These are phyloP conservation scores for Xylariaceae sp. DNA, from an alignment of 2,329 filamentous ascomycete genomes.

Conservation along the genomic window DNA sequence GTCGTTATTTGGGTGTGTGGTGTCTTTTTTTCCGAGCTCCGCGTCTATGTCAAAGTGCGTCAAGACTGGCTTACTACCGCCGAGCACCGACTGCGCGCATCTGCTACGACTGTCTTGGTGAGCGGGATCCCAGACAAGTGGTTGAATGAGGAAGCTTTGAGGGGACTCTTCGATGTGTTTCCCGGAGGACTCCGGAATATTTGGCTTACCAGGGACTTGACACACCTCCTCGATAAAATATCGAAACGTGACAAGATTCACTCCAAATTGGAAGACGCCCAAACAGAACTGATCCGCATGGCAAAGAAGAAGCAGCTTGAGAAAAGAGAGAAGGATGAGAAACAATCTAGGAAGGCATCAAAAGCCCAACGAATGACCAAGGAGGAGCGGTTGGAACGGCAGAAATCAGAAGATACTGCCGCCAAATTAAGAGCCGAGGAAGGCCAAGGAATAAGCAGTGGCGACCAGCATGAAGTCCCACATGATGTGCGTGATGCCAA, in stretches of 20 bases:
- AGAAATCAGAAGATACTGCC: constrained; percentile 44
- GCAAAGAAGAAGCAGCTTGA: constrained; percentile 80
- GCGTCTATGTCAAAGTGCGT: constrained; percentile 85
- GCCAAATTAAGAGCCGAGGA: constrained; percentile 48
- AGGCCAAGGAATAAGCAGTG: constrained; percentile 45
- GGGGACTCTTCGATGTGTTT: constrained; percentile 88
- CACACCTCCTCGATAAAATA: constrained; percentile 79
- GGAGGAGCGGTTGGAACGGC: constrained; percentile 42
- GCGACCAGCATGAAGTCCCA: constrained; percentile 49
- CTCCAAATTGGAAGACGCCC: constrained; percentile 67
- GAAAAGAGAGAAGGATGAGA: constrained; percentile 58
- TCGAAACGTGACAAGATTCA: constrained; percentile 69
- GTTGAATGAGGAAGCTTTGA: constrained; percentile 77
- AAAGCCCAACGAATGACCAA: constrained; percentile 48
- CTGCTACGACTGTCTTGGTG: constrained; percentile 91
- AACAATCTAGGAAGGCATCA: constrained; percentile 52
- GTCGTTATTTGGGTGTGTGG: constrained; percentile 82
- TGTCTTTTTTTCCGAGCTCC: constrained; percentile 81
- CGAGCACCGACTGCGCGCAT: constrained; percentile 87
- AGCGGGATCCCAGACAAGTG: constrained; percentile 87
- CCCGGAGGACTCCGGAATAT: constrained; percentile 93
- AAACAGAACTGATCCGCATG: constrained; percentile 76
- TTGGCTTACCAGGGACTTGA: constrained; percentile 91
- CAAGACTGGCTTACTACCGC: constrained; percentile 94
- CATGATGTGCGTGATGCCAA: constrained; percentile 45